Conservation (phyloP, 495 filamentous ascomycete genomes). For the Penicillium argentinense region DNA sequence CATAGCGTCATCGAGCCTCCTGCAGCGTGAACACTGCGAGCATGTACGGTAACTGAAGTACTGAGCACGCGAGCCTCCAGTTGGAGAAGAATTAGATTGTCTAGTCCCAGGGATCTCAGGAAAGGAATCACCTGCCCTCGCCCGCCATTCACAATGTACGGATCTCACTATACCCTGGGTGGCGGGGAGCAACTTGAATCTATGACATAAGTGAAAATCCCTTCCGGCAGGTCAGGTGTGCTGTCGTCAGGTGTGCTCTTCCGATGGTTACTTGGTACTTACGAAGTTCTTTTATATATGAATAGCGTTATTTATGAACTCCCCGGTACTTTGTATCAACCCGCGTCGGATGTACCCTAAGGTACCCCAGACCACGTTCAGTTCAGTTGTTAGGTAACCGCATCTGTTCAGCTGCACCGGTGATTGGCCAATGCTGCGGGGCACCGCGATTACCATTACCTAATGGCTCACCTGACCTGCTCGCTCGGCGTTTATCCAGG, state of each 20-base stretch:
- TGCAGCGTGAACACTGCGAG: too few relatives aligned
- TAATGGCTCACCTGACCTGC: conserved; percentile 27
- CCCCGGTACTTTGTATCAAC: background rate
- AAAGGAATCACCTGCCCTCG: conserved; percentile 1
- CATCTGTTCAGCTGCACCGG: background rate
- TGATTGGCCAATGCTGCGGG: conserved; percentile 24
- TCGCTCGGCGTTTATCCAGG: background rate
- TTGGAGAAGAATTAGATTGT: too few relatives aligned
- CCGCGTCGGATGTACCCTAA: background rate
- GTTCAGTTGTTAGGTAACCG: conserved; percentile 29
- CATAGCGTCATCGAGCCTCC: conserved; percentile 22
- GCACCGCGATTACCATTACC: conserved; percentile 21
- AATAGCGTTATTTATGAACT: too few relatives aligned
- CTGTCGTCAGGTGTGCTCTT: background rate
- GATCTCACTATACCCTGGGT: background rate
- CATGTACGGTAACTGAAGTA: too few relatives aligned
- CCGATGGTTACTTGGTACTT: too few relatives aligned
- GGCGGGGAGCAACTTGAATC: conserved; percentile 6
- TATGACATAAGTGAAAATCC: conserved; percentile 33
- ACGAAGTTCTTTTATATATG: too few relatives aligned
- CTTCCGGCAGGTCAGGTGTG: too few relatives aligned
- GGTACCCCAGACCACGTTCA: conserved; percentile 20
- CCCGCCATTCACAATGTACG: conserved; percentile 1
- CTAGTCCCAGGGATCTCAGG: too few relatives aligned
- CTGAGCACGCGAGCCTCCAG: too few relatives aligned